Percentiles rank a stretch among this genome's conserved stretches.
Evolutionary conservation across 2,329 filamentous ascomycete species (phyloP).

Genomic region (Penicillium griseofulvum): DNA sequence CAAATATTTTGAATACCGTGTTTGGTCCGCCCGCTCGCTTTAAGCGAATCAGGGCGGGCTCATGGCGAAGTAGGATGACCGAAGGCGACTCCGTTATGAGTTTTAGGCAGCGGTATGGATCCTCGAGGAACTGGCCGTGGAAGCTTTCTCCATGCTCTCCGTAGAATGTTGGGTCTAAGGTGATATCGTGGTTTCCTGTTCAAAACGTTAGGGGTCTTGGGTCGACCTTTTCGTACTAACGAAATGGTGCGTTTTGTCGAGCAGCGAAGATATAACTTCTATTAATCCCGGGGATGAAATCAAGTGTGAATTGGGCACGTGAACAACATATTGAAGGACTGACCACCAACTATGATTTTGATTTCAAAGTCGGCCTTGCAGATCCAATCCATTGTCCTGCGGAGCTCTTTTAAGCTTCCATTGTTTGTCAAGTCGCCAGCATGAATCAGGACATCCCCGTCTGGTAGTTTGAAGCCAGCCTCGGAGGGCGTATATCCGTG

Average conservation of each 20-base stretch:
- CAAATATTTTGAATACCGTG: conserved; percentile 56
- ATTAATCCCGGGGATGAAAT: not conserved
- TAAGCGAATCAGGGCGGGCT: conserved; percentile 46
- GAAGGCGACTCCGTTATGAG: conserved; percentile 41
- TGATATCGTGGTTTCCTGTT: conserved; percentile 58
- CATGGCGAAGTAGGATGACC: conserved; percentile 54
- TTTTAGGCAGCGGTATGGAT: conserved; percentile 44
- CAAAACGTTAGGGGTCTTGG: conserved; percentile 1
- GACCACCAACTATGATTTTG: conserved; percentile 57
- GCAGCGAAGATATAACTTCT: not conserved
- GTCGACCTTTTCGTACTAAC: not conserved
- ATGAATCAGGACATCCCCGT: conserved; percentile 59
- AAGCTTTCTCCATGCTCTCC: conserved; percentile 40
- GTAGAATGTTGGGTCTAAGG: conserved; percentile 52
- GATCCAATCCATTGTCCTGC: conserved; percentile 54
- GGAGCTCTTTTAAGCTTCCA: conserved; percentile 52
- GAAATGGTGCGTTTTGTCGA: not conserved
- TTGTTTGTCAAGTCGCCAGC: conserved; percentile 60
- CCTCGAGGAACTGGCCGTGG: conserved; percentile 47
- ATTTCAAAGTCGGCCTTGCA: conserved; percentile 52
- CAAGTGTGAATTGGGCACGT: not conserved
- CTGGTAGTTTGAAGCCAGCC: conserved; percentile 51
- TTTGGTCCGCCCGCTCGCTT: conserved; percentile 45
- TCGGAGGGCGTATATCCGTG: conserved; percentile 52
- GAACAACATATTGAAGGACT: conserved; percentile 10